Base-by-base conservation (phyloP, 2,329 filamentous ascomycete genomes). In the Cladosporium halotolerans region DNA sequence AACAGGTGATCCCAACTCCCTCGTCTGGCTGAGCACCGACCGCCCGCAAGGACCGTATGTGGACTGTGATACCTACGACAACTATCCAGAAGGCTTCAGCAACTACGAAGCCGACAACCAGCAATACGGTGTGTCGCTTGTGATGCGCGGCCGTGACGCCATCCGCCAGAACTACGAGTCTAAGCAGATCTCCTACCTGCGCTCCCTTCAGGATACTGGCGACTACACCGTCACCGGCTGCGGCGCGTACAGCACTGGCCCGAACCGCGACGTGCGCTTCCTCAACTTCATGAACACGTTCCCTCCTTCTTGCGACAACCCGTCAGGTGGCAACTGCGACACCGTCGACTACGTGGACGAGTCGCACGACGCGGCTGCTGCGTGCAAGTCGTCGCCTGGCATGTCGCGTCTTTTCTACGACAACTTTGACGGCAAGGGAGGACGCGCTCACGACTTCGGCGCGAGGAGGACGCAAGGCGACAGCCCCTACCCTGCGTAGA, bases 221-320 rank as follows among this genome's bases (percentile, higher is more conserved):
- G 66, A 69, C 33, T 61, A 64, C 43, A 67, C 66, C 3, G 55
- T 57, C 28, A 54, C 55, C 31, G 58, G 43, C 36, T 70, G 67
- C 46, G 63, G 54, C 2, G 62, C 67, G 10, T 56, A 50, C 31
- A 62, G 62, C 5, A 64, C 63, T 9, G 67, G 67, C 9, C 47
- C 50, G 16, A 64, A 69, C 36, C 64, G 67, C 13, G 61, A 68
- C 53, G 67, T 68, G 56, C 64, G 67, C 6, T 68, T 69, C 58
- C 66, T 68, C 61, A 64, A 65, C 59, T 69, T 64, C 51, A 67
- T 68, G 58, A 58, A 63, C 34, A 54, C 46, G 2, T 68, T 68
- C 43, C 61, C 64, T n/a, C 59, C 64, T 6, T 56, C 57, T 16
- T 68, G 66, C 40, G 54, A 52, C 10, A 59, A 58, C 16, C 55